phyloP scores from a whole-genome alignment of 495 filamentous ascomycete species.

The Talaromyces stipitatus region DNA sequence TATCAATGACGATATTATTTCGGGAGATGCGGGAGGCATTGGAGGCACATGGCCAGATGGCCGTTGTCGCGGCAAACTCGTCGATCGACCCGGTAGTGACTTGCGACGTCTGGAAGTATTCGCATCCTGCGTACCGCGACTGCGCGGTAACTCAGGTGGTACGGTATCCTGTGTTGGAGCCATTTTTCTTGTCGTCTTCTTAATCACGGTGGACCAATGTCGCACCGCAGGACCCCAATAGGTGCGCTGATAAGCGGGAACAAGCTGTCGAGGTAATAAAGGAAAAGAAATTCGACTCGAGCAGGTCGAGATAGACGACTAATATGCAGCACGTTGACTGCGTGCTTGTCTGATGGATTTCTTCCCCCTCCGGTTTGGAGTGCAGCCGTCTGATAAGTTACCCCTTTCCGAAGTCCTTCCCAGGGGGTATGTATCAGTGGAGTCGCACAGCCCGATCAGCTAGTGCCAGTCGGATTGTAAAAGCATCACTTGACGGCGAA shows the following conservation, averaged over 20 bases:
- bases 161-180: neutral
- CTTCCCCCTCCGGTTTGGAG: neutral
- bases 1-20: conserved; percentile 90
- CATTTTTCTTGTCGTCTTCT: neutral
- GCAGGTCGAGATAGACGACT: neutral
- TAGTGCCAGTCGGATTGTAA: neutral
- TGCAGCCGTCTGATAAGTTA: neutral
- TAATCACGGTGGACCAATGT: neutral
- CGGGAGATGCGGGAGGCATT: conserved; percentile 63
- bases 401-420: neutral
- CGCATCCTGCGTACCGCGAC: conserved; percentile 4
- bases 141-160: neutral
- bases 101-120: conserved; percentile 28
- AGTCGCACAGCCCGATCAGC: neutral
- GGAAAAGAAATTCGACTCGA: neutral
- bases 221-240: neutral
- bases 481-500: neutral
- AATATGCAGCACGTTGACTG: neutral
- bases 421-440: neutral
- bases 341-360: neutral
- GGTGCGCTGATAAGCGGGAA: neutral
- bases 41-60: conserved; percentile 17
- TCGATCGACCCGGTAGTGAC: conserved; percentile 27
- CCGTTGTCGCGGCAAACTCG: conserved; percentile 10
- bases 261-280: neutral